Base-by-base conservation (phyloP, 495 filamentous ascomycete species). In the Chaetomidium leptoderma region DNA sequence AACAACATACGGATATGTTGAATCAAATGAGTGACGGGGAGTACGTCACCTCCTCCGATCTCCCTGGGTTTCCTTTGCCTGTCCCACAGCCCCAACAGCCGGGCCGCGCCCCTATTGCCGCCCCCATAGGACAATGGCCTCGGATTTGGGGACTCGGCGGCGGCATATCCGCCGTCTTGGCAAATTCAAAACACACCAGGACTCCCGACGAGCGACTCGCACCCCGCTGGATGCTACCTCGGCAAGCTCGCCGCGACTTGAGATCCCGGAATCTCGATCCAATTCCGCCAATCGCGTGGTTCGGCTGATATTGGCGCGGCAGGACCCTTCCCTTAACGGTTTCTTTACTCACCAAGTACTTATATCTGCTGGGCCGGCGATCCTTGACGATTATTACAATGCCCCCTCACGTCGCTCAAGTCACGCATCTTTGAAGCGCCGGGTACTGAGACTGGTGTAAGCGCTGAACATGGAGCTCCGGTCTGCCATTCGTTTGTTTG, bases 281-380 rank as follows among this genome's bases (percentile, higher is more conserved):
- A 37, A 48, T 67, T 65, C 66, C 66, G 60, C 66, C 66, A 69
- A 69, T 69, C 29, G 53, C 36, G 37, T 32, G 0, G 29, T 33
- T 3, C 21, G 0, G 16, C n/a, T n/a, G 33, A 47, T 51, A 48
- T 60, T 24, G 32, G 44, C n/a, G 27, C 33, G 53, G 45, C 33
- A 54, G 42, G 13, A 17, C 19, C 21, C 23, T 40, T n/a, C 49
- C 52, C 27, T 32, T 53, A 23, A 17, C 17, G 13, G n/a, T 6
- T 21, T 23, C 7, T 35, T 21, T n/a, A 2, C 36, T 3, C 21
- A 44, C 29, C n/a, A n/a, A n/a, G n/a, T 32, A 21, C 19, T 27
- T 30, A 53, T 42, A 6, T 4, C 9, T 14, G 32, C 33, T n/a
- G 14, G 1, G 45, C 17, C 36, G 21, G 33, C 21, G 21, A 39